Evolutionary conservation across 179 eudicot species (phyloP).

Genomic region (Actinidia arguta): DNA sequence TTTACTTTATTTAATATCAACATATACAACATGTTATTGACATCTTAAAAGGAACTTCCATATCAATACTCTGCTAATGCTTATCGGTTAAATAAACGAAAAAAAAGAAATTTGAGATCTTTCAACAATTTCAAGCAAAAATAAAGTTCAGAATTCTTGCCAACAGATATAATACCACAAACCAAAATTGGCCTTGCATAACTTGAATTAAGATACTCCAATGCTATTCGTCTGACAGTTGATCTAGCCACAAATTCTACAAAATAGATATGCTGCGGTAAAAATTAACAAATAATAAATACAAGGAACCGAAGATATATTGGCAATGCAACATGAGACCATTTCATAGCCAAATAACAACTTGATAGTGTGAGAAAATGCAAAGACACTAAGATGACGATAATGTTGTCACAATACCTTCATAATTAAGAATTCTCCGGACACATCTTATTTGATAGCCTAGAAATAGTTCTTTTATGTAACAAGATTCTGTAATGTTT

Average conservation of each 20-base stretch:
- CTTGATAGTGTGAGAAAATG: background rate
- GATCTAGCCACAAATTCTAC: constrained; percentile 85
- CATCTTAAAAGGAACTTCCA: background rate
- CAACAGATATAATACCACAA: constrained; percentile 12
- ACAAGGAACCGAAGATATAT: background rate
- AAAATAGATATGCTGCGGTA: constrained; percentile 6
- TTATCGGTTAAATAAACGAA: background rate
- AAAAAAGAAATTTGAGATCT: background rate
- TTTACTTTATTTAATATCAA: background rate
- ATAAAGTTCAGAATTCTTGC: background rate
- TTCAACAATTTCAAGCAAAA: background rate
- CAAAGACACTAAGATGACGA: constrained; percentile 1
- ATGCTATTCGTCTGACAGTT: constrained; percentile 76
- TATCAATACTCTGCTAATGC: background rate
- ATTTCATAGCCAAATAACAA: constrained; percentile 14
- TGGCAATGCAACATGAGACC: background rate
- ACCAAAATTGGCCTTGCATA: constrained; percentile 58
- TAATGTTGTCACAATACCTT: constrained; percentile 48
- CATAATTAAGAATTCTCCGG: constrained; percentile 51
- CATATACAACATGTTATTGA: background rate
- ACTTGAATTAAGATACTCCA: constrained; percentile 56
- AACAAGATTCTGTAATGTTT: constrained; percentile 38
- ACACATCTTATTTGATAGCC: constrained; percentile 67
- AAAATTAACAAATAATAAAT: constrained; percentile 9
- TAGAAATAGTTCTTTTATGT: constrained; percentile 41